Evolutionary conservation across 2,329 filamentous ascomycete species (phyloP), one percentile per base, ranked within the genome.

Genomic region (Sclerotinia spermophila): DNA sequence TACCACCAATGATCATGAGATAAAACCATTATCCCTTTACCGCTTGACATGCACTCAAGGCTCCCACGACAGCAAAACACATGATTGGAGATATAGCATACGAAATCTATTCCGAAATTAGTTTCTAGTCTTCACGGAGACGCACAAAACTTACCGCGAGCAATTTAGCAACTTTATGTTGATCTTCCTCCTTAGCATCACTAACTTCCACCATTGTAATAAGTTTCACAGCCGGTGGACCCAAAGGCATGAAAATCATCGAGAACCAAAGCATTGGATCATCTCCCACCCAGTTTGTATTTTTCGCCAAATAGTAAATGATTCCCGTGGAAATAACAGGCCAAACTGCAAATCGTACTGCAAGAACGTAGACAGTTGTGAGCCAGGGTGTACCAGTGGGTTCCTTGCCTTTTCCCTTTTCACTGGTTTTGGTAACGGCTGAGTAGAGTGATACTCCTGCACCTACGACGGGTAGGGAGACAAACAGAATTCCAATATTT

Each of bases 221-320:
- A 7, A 85, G 72, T 74, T 84, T 84, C 80, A 84, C 84, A 1
- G 83, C 83, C 4, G 82, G 80, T 6, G 83, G 83, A 0, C 83
- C 83, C 10, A 80, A 81, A 0, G 83, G 83, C 83, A 85, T 84
- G 56, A 84, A 73, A 81, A 83, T 83, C 77, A 84, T 78, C 24
- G 81, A 82, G 75, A 91, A 91, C 88, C 88, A 91, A 44, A 92
- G 79, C 73, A 91, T 86, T 0, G 88, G 88, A 76, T 92, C 89
- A 4, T 81, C 75, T 5, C 82, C 81, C 3, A 92, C 76, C 3
- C 87, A 53, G 0, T 75, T 73, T 0, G 88, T 90, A 68, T 82
- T 83, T 2, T 82, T 83, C 0, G 86, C 87, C 10, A 91, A 76
- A 0, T 79, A 74, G 74, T 86, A 90, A 11, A 91, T 83, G 2